Evolutionary conservation across 345 rosid species (phyloP), one percentile per base, ranked within the genome.

Genomic region (Sisymbrium altissimum): DNA sequence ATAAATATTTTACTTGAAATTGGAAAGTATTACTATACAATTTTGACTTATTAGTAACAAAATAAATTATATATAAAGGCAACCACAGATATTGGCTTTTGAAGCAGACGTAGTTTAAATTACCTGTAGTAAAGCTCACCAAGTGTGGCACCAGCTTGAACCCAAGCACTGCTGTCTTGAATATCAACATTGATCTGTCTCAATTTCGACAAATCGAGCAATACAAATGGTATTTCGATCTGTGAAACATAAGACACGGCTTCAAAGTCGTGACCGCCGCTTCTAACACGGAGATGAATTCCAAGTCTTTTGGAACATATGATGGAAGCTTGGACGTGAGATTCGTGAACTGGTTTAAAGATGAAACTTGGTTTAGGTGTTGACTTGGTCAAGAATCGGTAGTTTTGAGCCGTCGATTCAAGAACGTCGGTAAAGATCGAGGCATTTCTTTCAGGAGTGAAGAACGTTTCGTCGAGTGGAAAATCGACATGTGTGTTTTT

Each of bases 211-310:
- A 90, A 66, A 73, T 90, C 93, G 3, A 86, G 66, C 3, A 90
- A 1, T 15, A 78, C 18, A 58, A 86, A 90, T 2, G 91, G 86
- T 8, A 74, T 65, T 38, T 84, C 86, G 8, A 72, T 78, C 72
- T 72, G 59, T 0, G 89, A 83, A 5, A 84, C 84, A 36, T 80
- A 90, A 7, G 91, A 86, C 6, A 85, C 44, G 6, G 83, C 91
- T 69, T 87, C 93, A 7, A 76, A 87, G 55, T 88, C 91, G 60
- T 83, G 93, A 12, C 96, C 92, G 0, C 91, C 91, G 2, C 90
- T 86, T 0, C 90, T 83, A 29, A 85, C 73, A 65, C 87, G 76
- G 5, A 88, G 50, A 49, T 86, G 87, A 30, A 87, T 35, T 3
- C 80, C 60, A 0, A 79, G 81, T 46, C 78, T 6, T 18, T 77